Percentiles rank a stretch among this genome's conserved stretches.
These are phyloP conservation scores for Phanerochaete sordida DNA, from an alignment of 768 basidiomycete species.

Conservation along the genomic window DNA sequence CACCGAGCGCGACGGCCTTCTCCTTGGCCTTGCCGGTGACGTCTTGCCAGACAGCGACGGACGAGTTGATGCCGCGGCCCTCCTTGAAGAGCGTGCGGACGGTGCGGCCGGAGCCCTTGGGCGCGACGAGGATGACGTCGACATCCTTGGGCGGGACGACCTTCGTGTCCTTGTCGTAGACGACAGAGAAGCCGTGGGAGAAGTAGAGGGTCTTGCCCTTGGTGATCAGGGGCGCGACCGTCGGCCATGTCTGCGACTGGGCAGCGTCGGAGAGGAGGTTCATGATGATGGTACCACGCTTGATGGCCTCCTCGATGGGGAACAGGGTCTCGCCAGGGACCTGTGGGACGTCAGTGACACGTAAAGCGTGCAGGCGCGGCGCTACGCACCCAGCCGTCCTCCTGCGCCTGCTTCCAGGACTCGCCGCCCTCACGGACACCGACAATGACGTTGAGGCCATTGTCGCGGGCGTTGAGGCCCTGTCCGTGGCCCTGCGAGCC, in stretches of 20 bases:
- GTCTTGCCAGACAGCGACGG: constrained; percentile 94
- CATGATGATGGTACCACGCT: constrained; percentile 98
- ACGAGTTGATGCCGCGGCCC: constrained; percentile 97
- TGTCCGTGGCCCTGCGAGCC: constrained; percentile 99
- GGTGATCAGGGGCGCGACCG: constrained; percentile 90
- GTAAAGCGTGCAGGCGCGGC: background rate
- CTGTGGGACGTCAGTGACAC: constrained; percentile 30
- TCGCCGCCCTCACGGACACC: constrained; percentile 97
- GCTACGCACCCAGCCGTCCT: constrained; percentile 89
- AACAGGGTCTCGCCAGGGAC: constrained; percentile 97
- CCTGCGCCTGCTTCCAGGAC: constrained; percentile 92
- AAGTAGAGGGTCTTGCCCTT: constrained; percentile 99
- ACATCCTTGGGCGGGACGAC: constrained; percentile 90
- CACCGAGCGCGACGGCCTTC: constrained; percentile 92
- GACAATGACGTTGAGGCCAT: constrained; percentile 96
- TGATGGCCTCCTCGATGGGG: constrained; percentile 96
- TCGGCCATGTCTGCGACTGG: constrained; percentile 95
- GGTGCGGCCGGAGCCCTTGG: constrained; percentile 97
- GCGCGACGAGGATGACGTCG: constrained; percentile 98
- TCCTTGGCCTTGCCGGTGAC: constrained; percentile 98
- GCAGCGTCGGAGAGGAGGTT: constrained; percentile 99
- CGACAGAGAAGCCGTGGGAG: constrained; percentile 98
- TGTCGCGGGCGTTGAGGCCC: constrained; percentile 98
- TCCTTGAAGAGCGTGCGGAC: constrained; percentile 99
- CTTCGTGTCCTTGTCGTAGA: constrained; percentile 96